Evolutionary conservation across 305 asterid species (phyloP).

Genomic region (Stenogyne calaminthoides): DNA sequence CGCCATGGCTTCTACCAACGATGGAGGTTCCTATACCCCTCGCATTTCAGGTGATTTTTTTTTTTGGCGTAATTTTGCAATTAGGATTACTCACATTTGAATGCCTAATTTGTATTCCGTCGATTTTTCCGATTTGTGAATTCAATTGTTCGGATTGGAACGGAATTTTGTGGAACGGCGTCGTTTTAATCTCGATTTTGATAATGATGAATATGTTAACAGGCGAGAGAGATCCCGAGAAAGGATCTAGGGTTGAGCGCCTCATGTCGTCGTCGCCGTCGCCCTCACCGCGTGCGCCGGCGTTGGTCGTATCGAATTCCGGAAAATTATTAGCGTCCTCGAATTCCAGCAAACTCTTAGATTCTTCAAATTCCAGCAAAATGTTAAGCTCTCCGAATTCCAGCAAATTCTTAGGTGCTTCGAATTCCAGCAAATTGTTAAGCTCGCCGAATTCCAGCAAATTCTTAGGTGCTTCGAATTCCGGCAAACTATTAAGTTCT

Average conservation of each 20-base stretch:
- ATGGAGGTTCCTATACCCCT: constrained; percentile 18
- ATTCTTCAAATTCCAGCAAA: constrained; percentile 64
- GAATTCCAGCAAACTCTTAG: constrained; percentile 52
- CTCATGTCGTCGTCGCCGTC: constrained; percentile 38
- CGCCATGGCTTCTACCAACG: constrained; percentile 31
- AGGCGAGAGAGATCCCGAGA: constrained; percentile 70
- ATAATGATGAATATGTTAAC: constrained; percentile 22
- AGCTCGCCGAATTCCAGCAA: constrained; percentile 25
- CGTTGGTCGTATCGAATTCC: constrained; percentile 59
- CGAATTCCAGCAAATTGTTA: constrained; percentile 67
- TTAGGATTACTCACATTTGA: background rate
- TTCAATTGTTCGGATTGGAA: background rate
- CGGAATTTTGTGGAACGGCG: background rate
- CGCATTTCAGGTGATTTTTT: constrained; percentile 10
- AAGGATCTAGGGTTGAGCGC: constrained; percentile 47
- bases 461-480: constrained; percentile 13
- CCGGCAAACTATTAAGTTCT: constrained; percentile 48
- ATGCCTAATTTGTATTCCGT: background rate
- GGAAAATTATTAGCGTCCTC: constrained; percentile 51
- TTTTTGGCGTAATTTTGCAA: background rate
- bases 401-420: constrained; percentile 55
- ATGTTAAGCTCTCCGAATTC: constrained; percentile 63
- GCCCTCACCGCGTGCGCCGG: constrained; percentile 70
- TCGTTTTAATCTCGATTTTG: constrained; percentile 17
- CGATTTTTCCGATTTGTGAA: background rate